A percentile compares a stretch with the other conserved stretches of the same genome.
These are phyloP conservation scores for Diaporthe sp. DNA, from an alignment of 2,329 filamentous ascomycete species.

Conservation along the genomic window DNA sequence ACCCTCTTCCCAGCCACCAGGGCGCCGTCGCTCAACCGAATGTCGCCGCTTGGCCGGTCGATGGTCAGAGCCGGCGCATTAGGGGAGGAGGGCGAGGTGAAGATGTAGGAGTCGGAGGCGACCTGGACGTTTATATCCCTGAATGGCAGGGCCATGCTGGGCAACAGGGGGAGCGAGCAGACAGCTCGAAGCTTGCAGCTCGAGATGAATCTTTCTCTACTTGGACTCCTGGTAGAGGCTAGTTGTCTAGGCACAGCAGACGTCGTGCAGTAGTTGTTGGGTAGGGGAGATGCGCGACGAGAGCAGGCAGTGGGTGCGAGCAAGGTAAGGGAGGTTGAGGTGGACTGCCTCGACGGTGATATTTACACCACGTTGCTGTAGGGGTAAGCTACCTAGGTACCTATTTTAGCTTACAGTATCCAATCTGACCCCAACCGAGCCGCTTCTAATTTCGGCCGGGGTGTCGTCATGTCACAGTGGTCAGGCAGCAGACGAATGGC, in stretches of 20 bases:
- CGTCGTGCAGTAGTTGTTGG: neutral
- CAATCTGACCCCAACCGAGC: slow-evolving; percentile 24
- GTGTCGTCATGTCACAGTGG: slow-evolving; percentile 38
- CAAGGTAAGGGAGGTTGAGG: slow-evolving; percentile 15
- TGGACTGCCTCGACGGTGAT: slow-evolving; percentile 5
- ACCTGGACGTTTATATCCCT: slow-evolving; percentile 98
- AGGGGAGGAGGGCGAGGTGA: slow-evolving; percentile 94
- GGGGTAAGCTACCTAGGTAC: slow-evolving; percentile 36
- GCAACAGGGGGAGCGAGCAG: slow-evolving; percentile 25
- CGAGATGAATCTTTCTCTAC: neutral
- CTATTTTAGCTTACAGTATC: slow-evolving; percentile 23
- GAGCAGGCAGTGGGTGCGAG: neutral
- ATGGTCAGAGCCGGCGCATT: slow-evolving; percentile 89
- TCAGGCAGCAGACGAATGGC: slow-evolving; percentile 10
- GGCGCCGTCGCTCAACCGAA: slow-evolving; percentile 85
- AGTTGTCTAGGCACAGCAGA: neutral
- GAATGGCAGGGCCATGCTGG: slow-evolving; percentile 73
- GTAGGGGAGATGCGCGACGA: slow-evolving; percentile 3
- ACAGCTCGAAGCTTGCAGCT: slow-evolving; percentile 21
- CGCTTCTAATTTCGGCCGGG: slow-evolving; percentile 41
- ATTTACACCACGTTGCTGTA: slow-evolving; percentile 34
- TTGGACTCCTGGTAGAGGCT: neutral
- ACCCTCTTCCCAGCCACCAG: slow-evolving; percentile 80
- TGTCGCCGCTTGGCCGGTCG: slow-evolving; percentile 91
- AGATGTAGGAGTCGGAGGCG: slow-evolving; percentile 92